Evolutionary conservation across 2,329 filamentous ascomycete species (phyloP).

Genomic region (Beauveria rudraprayagi): DNA sequence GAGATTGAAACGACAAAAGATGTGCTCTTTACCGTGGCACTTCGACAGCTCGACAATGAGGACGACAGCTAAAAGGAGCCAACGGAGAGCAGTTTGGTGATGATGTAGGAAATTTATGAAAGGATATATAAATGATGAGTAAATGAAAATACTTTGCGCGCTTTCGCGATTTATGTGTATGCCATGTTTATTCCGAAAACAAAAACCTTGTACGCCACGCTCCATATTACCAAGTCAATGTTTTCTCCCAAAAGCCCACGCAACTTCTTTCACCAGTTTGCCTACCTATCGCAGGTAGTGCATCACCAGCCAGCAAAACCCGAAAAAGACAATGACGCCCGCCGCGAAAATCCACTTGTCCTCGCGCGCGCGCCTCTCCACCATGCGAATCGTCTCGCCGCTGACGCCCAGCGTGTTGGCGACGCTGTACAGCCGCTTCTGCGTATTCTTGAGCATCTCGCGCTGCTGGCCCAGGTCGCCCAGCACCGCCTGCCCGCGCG

Average conservation of each 20-base stretch:
- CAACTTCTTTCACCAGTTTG: too few relatives aligned
- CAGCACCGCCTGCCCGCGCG: constrained; percentile 81
- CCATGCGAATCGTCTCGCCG: constrained; percentile 94
- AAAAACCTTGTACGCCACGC: constrained; percentile 12
- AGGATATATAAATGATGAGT: not conserved
- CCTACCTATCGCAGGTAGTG: constrained; percentile 63
- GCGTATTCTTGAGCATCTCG: constrained; percentile 91
- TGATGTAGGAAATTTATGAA: constrained; percentile 10
- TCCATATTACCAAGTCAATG: constrained; percentile 7
- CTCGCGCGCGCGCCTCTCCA: constrained; percentile 82
- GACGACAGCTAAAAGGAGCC: constrained; percentile 17
- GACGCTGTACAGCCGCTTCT: constrained; percentile 82
- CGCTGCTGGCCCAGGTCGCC: constrained; percentile 82
- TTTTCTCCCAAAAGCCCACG: not conserved
- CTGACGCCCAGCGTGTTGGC: constrained; percentile 90
- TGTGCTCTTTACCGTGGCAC: constrained; percentile 68
- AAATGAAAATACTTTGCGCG: not conserved
- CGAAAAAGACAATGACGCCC: constrained; percentile 77
- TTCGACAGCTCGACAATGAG: constrained; percentile 33
- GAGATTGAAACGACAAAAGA: constrained; percentile 54
- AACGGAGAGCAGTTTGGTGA: not conserved
- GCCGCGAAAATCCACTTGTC: constrained; percentile 98
- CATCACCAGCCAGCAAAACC: constrained; percentile 86
- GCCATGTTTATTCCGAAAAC: constrained; percentile 2
- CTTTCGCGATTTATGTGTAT: constrained; percentile 1